phyloP scores from a whole-genome alignment of 345 rosid genomes.

The Hibiscus mutabilis region DNA sequence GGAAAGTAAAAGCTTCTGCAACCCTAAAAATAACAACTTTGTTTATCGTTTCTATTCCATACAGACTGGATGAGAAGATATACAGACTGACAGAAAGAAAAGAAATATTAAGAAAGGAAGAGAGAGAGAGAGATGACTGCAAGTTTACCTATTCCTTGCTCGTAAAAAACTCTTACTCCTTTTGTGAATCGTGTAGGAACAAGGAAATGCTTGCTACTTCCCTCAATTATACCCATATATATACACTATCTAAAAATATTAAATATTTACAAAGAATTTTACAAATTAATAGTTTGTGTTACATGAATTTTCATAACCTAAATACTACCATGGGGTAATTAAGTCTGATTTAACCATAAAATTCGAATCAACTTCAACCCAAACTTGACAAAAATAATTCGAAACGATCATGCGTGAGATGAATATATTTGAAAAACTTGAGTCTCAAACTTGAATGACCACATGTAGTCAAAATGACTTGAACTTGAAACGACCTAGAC shows the following conservation, averaged over 20 bases:
- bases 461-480: too few species aligned
- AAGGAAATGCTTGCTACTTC: neutral
- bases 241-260: neutral
- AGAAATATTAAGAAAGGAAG: neutral
- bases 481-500: too few species aligned
- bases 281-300: neutral
- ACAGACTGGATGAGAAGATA: neutral
- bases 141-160: constrained; percentile 6
- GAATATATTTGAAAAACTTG: too few species aligned
- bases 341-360: too few species aligned
- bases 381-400: too few species aligned
- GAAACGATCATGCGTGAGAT: too few species aligned
- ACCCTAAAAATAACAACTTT: constrained; percentile 13
- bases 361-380: too few species aligned
- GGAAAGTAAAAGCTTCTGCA: constrained; percentile 13
- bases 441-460: too few species aligned
- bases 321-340: too few species aligned
- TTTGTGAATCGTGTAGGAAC: constrained; percentile 13
- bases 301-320: too few species aligned
- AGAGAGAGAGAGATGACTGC: neutral
- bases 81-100: neutral
- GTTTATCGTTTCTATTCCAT: neutral
- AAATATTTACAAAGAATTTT: neutral
- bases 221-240: neutral
- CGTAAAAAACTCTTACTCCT: neutral